A percentile compares a stretch with the other conserved stretches of the same genome.
These are phyloP conservation scores for Dactylonectria macrodidyma DNA, from an alignment of 2,329 filamentous ascomycete genomes.

Conservation along the genomic window DNA sequence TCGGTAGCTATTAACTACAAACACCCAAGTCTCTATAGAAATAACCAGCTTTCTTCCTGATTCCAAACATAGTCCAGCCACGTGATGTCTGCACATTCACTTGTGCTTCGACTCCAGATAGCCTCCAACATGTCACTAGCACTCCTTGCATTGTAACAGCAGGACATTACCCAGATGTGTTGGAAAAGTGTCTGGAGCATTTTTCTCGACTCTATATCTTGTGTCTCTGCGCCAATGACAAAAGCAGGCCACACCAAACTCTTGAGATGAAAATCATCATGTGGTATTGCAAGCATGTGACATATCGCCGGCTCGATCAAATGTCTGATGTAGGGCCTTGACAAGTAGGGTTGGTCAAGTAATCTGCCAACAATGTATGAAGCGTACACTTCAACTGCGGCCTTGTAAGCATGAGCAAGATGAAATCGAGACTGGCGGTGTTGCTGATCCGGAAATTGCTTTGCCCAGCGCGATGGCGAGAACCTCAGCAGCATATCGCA, in stretches of 20 bases:
- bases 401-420: constrained; percentile 27
- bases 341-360: not conserved
- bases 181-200: constrained; percentile 12
- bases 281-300: constrained; percentile 17
- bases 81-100: not conserved
- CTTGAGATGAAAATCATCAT: constrained; percentile 33
- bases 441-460: constrained; percentile 13
- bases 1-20: too few relatives aligned
- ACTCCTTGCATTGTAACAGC: constrained; percentile 30
- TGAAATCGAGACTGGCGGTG: constrained; percentile 21
- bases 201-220: constrained; percentile 1
- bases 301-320: constrained; percentile 12
- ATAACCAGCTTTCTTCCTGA: constrained; percentile 20
- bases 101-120: constrained; percentile 13
- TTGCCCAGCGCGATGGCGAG: constrained; percentile 17
- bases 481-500: constrained; percentile 3
- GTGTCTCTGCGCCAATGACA: constrained; percentile 24
- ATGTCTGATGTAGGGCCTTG: not conserved
- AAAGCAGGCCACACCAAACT: constrained; percentile 32
- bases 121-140: constrained; percentile 21
- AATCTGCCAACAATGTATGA: constrained; percentile 7
- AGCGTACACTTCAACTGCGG: constrained; percentile 24
- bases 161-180: constrained; percentile 30
- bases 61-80: constrained; percentile 31
- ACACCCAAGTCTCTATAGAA: constrained; percentile 7